Percentiles rank a stretch among this genome's conserved stretches.
Evolutionary conservation across 225 moss, liverwort and hornwort species (phyloP).

Genomic region (Pleurozium schreberi): DNA sequence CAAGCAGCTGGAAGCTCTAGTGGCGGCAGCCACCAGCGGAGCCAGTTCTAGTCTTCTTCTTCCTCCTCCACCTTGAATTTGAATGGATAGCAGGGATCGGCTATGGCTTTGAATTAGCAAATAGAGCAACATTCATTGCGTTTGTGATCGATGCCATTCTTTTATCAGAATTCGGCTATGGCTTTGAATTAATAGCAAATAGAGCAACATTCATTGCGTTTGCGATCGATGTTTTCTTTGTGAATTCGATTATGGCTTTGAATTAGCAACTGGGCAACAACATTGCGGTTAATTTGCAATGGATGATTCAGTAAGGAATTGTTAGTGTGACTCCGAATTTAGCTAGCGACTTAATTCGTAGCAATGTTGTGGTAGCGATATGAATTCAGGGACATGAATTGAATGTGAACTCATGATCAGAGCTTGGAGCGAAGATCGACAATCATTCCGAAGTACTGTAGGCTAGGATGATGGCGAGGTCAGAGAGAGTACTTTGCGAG

Average conservation of each 20-base stretch:
- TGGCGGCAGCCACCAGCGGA: neutral
- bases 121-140: neutral
- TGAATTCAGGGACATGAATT: neutral
- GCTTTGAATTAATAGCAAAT: neutral
- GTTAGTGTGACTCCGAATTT: neutral
- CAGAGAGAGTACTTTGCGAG: neutral
- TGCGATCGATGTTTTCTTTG: neutral
- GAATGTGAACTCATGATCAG: too few species aligned
- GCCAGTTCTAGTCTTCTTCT: neutral
- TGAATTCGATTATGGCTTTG: neutral
- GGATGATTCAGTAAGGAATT: neutral
- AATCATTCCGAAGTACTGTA: neutral
- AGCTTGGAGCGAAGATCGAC: neutral
- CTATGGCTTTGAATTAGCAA: neutral
- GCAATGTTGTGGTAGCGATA: neutral
- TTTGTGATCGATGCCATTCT: neutral
- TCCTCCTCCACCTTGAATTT: neutral
- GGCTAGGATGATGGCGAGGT: neutral
- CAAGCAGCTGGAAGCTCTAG: slow-evolving; percentile 11
- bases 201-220: neutral
- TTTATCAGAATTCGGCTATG: too few species aligned
- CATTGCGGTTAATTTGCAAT: neutral
- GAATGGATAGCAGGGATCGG: too few species aligned
- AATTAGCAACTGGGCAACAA: neutral
- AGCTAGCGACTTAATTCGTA: neutral